A percentile compares a stretch with the other conserved stretches of the same genome.
These are phyloP conservation scores for Gossypium aridum DNA, from an alignment of 441 rosid species.

Conservation along the genomic window DNA sequence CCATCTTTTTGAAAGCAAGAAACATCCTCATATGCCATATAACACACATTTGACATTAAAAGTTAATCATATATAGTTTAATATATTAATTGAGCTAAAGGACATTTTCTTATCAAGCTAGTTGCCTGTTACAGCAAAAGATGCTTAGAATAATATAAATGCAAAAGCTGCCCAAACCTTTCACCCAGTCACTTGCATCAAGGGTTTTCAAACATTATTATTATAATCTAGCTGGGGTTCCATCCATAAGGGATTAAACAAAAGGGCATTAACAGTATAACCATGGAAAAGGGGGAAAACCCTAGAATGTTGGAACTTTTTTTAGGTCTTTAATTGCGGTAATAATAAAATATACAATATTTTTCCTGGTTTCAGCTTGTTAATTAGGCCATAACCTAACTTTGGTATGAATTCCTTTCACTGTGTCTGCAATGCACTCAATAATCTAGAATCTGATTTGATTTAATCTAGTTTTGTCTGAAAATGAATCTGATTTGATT, in stretches of 20 bases:
- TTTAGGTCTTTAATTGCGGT: not conserved
- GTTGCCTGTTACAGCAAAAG: not conserved
- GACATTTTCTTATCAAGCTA: not conserved
- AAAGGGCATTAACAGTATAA: not conserved
- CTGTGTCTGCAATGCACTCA: conserved; percentile 16
- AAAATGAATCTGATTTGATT: too few species aligned
- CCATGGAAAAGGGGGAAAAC: not conserved
- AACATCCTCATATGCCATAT: not conserved
- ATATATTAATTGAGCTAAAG: not conserved
- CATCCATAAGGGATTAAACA: not conserved
- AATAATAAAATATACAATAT: not conserved
- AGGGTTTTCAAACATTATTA: not conserved
- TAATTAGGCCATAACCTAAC: not conserved
- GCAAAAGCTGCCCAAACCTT: not conserved
- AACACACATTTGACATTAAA: not conserved
- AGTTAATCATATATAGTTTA: not conserved
- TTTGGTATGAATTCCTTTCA: conserved; percentile 14
- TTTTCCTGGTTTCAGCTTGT: not conserved
- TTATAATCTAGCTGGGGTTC: not conserved
- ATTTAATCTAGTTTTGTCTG: not conserved
- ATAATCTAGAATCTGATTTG: conserved; percentile 4
- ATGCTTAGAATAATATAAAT: conserved; percentile 4
- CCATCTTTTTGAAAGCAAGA: not conserved
- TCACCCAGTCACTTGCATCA: not conserved
- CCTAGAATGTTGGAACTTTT: not conserved